These are phyloP conservation scores for Puccinellia tenuiflora DNA, from an alignment of 176 grass and related monocot genomes.

Conservation along the genomic window DNA sequence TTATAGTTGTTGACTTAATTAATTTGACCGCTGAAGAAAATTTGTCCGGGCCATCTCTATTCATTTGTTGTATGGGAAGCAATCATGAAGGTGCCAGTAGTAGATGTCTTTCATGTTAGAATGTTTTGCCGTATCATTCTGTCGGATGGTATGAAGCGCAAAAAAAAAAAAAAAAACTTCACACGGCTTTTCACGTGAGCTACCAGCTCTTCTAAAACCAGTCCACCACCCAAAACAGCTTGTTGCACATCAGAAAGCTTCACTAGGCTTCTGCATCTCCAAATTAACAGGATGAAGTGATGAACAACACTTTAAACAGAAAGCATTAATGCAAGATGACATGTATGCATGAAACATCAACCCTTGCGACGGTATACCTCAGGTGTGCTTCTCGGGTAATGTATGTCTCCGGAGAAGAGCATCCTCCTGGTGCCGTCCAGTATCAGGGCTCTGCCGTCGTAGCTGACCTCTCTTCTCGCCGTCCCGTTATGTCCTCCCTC, in stretches of 20 bases:
- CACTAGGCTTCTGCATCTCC: too few species aligned
- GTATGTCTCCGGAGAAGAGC: constrained; percentile 73
- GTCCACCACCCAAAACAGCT: not conserved
- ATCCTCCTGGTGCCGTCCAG: constrained; percentile 46
- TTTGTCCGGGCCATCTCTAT: not conserved
- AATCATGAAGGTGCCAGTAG: too few species aligned
- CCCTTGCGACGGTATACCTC: constrained; percentile 35
- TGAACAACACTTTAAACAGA: too few species aligned
- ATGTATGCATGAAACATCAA: not conserved
- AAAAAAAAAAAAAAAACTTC: too few species aligned
- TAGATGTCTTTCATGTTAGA: too few species aligned
- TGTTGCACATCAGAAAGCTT: not conserved
- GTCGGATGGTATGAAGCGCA: not conserved
- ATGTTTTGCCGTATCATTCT: not conserved
- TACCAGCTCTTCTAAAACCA: not conserved
- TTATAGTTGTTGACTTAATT: not conserved
- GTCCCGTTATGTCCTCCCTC: not conserved
- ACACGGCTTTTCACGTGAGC: not conserved
- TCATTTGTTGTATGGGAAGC: too few species aligned
- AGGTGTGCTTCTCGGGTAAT: constrained; percentile 62
- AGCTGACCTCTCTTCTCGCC: constrained; percentile 32
- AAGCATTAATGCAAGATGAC: not conserved
- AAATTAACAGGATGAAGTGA: too few species aligned
- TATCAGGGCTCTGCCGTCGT: constrained; percentile 69
- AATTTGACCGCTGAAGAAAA: not conserved